Evolutionary conservation across 2,329 filamentous ascomycete genomes (phyloP).

Genomic region (Sphaerulina vaccinii): DNA sequence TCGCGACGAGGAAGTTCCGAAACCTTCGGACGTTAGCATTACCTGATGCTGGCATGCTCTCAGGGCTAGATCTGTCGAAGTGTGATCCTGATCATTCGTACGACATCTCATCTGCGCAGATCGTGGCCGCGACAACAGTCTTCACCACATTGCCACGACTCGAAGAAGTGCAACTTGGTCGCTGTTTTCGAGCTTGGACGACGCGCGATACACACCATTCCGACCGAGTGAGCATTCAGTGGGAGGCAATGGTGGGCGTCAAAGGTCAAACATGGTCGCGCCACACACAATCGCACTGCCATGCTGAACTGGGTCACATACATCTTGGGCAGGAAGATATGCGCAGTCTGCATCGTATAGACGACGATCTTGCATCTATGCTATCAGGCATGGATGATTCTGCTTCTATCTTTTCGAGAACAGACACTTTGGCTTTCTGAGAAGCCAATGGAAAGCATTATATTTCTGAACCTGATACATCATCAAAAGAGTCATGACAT

Average conservation of each 20-base stretch:
- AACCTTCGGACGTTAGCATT: neutral
- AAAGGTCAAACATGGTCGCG: no score
- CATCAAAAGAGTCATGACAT: no score
- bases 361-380: neutral
- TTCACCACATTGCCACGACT: neutral
- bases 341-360: no score
- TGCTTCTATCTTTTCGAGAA: conserved; percentile 6
- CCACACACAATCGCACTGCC: neutral
- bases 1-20: neutral
- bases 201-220: neutral
- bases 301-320: no score
- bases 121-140: neutral
- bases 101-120: neutral
- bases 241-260: neutral
- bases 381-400: conserved; percentile 1
- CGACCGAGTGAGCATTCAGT: neutral
- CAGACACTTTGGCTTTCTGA: conserved; percentile 4
- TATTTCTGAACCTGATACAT: no score
- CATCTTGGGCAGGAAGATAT: no score
- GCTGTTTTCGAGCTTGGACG: neutral
- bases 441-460: neutral
- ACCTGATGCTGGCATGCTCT: conserved; percentile 1
- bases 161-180: neutral
- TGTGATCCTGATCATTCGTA: neutral
- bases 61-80: neutral